A percentile compares a stretch with the other conserved stretches of the same genome.
Conservation (phyloP, 140 eudicot genomes). For the Senecio squalidus region DNA sequence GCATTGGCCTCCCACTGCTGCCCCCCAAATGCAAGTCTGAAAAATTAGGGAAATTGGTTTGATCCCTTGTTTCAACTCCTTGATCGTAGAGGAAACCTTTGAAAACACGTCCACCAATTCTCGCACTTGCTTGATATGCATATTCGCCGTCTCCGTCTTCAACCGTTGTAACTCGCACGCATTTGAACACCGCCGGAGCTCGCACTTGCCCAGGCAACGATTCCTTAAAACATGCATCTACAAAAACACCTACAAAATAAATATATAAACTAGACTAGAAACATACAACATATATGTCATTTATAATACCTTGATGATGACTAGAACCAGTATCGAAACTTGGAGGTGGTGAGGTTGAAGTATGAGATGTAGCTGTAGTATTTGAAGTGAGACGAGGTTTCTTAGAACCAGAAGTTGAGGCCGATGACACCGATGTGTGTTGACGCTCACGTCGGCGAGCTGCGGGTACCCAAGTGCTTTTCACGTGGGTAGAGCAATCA, state of each 20-base stretch:
- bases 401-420: constrained; percentile 73
- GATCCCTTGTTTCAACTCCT: constrained; percentile 59
- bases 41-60: constrained; percentile 39
- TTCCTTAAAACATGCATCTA: constrained; percentile 81
- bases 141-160: constrained; percentile 88
- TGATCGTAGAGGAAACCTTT: constrained; percentile 87
- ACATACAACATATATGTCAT: too few species aligned
- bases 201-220: constrained; percentile 80
- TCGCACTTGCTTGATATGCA: constrained; percentile 83
- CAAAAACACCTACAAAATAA: neutral
- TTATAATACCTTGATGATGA: constrained; percentile 84
- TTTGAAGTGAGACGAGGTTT: constrained; percentile 71
- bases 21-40: constrained; percentile 51
- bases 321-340: constrained; percentile 79
- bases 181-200: constrained; percentile 88
- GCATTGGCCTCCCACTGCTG: constrained; percentile 26
- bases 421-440: constrained; percentile 54
- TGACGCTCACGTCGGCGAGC: constrained; percentile 92
- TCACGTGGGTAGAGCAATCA: constrained; percentile 79
- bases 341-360: constrained; percentile 84
- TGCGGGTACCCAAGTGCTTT: constrained; percentile 96
- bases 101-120: constrained; percentile 82
- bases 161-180: constrained; percentile 73
- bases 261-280: too few species aligned
- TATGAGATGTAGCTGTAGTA: constrained; percentile 65